A percentile compares a stretch with the other conserved stretches of the same genome.
phyloP scores from a whole-genome alignment of 495 filamentous ascomycete genomes.

The Xylaria castorea region DNA sequence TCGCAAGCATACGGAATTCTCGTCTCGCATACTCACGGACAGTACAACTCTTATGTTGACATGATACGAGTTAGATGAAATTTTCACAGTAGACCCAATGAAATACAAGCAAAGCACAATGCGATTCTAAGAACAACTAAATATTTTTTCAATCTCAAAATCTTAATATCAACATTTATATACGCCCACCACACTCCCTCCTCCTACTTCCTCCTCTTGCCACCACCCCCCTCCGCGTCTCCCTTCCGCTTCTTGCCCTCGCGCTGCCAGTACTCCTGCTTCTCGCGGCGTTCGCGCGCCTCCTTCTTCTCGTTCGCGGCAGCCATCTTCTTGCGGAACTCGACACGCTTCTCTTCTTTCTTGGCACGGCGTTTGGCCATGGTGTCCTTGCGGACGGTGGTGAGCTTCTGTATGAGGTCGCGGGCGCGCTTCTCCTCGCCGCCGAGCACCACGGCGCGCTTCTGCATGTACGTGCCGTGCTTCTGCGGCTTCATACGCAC shows the following conservation, averaged over 20 bases:
- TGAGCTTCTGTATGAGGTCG: slow-evolving; percentile 91
- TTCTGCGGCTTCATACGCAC: slow-evolving; percentile 77
- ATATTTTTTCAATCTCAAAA: not conserved
- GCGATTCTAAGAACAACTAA: not conserved
- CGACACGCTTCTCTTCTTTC: slow-evolving; percentile 82
- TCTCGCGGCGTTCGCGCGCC: slow-evolving; percentile 86
- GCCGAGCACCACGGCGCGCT: slow-evolving; percentile 82
- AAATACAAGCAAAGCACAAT: too few relatives aligned
- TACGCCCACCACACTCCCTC: not conserved
- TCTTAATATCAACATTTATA: not conserved
- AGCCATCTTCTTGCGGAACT: slow-evolving; percentile 79
- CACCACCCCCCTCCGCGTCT: slow-evolving; percentile 65
- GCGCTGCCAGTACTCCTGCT: slow-evolving; percentile 87
- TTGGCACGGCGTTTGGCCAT: slow-evolving; percentile 76
- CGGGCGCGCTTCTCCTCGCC: slow-evolving; percentile 87
- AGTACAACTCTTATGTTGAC: not conserved
- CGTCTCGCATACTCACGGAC: not conserved
- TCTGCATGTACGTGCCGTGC: slow-evolving; percentile 89
- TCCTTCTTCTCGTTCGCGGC: slow-evolving; percentile 82
- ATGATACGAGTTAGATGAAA: too few relatives aligned
- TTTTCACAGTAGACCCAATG: not conserved
- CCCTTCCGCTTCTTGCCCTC: slow-evolving; percentile 94
- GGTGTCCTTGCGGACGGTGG: slow-evolving; percentile 89
- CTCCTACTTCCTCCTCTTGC: slow-evolving; percentile 66
- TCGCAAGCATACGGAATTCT: not conserved